Base-by-base conservation (phyloP, 1,139 yeast species). In the Nadsonia starkeyi-henricii region DNA sequence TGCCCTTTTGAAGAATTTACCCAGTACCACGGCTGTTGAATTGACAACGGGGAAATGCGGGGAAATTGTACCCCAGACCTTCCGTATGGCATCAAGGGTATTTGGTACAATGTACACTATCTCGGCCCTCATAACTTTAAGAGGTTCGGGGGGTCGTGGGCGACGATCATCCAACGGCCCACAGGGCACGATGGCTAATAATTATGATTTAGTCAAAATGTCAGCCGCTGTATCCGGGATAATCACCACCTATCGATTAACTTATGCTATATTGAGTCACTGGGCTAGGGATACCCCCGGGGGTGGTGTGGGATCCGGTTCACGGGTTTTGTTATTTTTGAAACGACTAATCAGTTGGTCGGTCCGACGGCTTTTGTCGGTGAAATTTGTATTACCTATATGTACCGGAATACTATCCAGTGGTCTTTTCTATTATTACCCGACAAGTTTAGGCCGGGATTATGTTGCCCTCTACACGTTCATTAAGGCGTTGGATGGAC, bases 401-500 rank as follows among this genome's bases (percentile, higher is more conserved):
- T 48, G 57, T 17, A 57, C 62, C 23, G 65, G 64, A 3, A 48
- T 58, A 5, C 50, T 58, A 12, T 62, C 66, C 1, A 63, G 68
- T 1, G 54, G 59, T 12, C 58, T 62, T 5, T 61, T 61, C 48
- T 56, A 57, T 17, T 36, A 62, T 28, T 57, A 62, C 45, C 66
- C 67, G 7, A 53, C 54, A 9, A 50, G 47, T 18, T 53, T 54
- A 2, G 58, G 55, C 12, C 54, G 63, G 23, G 58, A 60, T 30
- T 59, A 59, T 46, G 50, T 59, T 20, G 69, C 68, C n/a, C 54
- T 67, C 36, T 67, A 64, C 51, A 47, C 58, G 5, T 58, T 62
- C 5, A 55, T 65, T n/a, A 60, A 66, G 46, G 63, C 68, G 1
- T 58, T 58, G 13, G 72, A 68, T 53, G 62, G 61, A 53, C 48